Evolutionary conservation across 306 rosid species (phyloP).

Genomic region (Malus domestica): DNA sequence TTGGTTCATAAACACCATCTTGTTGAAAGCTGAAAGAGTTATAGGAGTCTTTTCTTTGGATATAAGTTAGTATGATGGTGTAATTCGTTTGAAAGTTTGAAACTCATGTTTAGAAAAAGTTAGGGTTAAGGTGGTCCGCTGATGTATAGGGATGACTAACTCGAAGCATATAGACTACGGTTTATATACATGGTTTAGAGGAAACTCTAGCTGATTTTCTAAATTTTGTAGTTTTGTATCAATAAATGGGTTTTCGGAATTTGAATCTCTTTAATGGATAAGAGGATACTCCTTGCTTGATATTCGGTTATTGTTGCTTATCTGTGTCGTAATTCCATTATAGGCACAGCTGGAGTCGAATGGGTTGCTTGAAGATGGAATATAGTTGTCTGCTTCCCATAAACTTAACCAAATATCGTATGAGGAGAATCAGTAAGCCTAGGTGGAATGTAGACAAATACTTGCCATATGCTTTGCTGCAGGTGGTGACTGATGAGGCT

Average conservation of each 20-base stretch:
- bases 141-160: neutral
- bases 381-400: slow-evolving; percentile 16
- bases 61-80: neutral
- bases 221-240: neutral
- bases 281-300: neutral
- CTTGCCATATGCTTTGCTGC: neutral
- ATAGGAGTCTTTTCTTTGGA: neutral
- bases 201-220: neutral
- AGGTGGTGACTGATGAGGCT: neutral
- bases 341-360: slow-evolving; percentile 33
- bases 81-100: neutral
- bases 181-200: neutral
- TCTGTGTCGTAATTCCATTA: slow-evolving; percentile 18
- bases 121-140: neutral
- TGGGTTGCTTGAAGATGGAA: slow-evolving; percentile 31
- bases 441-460: neutral
- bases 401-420: slow-evolving; percentile 1
- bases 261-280: neutral
- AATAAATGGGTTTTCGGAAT: neutral
- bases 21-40: neutral
- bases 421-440: neutral
- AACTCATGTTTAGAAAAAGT: neutral
- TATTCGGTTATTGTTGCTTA: slow-evolving; percentile 1
- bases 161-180: neutral
- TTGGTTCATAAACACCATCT: neutral